Base-by-base conservation (phyloP, 805 yeast species). In the Kockiozyma suomiensis region DNA sequence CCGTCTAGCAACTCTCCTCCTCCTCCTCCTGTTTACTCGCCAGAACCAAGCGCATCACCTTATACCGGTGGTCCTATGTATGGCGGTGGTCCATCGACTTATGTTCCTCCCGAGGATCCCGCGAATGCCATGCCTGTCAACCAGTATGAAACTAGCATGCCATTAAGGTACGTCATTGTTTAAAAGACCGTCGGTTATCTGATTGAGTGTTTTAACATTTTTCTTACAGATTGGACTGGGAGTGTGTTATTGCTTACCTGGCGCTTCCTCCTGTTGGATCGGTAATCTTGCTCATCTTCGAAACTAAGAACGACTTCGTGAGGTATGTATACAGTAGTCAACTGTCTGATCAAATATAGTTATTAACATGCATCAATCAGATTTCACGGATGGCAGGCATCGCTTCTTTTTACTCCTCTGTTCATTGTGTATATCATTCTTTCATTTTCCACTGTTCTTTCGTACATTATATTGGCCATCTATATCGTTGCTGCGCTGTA, bases 181-280 rank as follows among this genome's bases (percentile, higher is more conserved):
- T n/a, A n/a, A n/a, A n/a, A 4, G 8, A 8, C 25, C 13, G 10
- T 6, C 6, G 10, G n/a, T 32, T 12, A 48, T 28, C 21, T 38
- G 28, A 40, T 38, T 15, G 13, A 2, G 46, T 8, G 3, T 8
- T 21, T 3, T 41, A 41, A 19, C 25, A 2, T 41, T 5, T 48
- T 15, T 37, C 17, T 26, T 37, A 6, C 23, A 61, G 66, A 53
- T 49, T 62, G 25, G 66, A 62, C 51, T 62, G 59, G 61, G 65
- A 61, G 42, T 53, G 66, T 26, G 54, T 58, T 1, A 51, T 62
- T 35, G 62, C 65, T 1, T 62, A 62, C 30, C 62, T 50, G 1
- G 59, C 59, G 4, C 56, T 62, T 28, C 66, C 66, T n/a, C 66
- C 66, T 10, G 64, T 62, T 12, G 66, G 66, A 32, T 62, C 66